Evolutionary conservation across 331 rosid genomes (phyloP).

Genomic region (Pyracantha coccinea): DNA sequence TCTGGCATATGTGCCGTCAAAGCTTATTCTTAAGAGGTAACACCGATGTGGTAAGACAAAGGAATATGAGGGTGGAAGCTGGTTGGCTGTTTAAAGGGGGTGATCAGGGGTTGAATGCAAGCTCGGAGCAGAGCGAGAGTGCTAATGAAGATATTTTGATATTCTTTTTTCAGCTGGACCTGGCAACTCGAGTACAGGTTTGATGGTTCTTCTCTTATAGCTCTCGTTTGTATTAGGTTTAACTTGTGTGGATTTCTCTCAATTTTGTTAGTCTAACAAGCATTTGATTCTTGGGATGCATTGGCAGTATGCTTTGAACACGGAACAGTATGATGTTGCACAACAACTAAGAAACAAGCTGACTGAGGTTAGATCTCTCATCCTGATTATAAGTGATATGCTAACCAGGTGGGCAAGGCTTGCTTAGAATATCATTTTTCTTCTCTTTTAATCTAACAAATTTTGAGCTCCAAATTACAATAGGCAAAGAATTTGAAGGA

Average conservation of each 20-base stretch:
- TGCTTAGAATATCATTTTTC: background rate
- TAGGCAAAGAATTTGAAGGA: background rate
- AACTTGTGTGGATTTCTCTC: background rate
- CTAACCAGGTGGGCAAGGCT: background rate
- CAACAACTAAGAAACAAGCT: slow-evolving; percentile 78
- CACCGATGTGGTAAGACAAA: slow-evolving; percentile 28
- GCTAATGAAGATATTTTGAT: slow-evolving; percentile 82
- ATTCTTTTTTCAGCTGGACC: slow-evolving; percentile 83
- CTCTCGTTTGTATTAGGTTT: background rate
- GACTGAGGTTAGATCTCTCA: slow-evolving; percentile 60
- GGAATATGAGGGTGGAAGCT: slow-evolving; percentile 43
- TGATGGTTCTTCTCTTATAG: background rate
- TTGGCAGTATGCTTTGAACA: slow-evolving; percentile 70
- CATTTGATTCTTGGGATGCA: slow-evolving; percentile 13
- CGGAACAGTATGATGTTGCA: slow-evolving; percentile 83
- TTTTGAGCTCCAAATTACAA: background rate
- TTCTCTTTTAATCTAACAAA: background rate
- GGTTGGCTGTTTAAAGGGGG: slow-evolving; percentile 83
- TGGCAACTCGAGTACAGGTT: slow-evolving; percentile 95
- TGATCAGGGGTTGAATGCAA: slow-evolving; percentile 54
- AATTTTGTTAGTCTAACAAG: background rate
- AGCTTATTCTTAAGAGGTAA: slow-evolving; percentile 28
- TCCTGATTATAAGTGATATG: slow-evolving; percentile 1
- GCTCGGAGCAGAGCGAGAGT: slow-evolving; percentile 72
- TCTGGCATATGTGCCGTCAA: slow-evolving; percentile 31